Evolutionary conservation across 2,329 filamentous ascomycete species (phyloP).

Genomic region (Hypoxylon rubiginosum): DNA sequence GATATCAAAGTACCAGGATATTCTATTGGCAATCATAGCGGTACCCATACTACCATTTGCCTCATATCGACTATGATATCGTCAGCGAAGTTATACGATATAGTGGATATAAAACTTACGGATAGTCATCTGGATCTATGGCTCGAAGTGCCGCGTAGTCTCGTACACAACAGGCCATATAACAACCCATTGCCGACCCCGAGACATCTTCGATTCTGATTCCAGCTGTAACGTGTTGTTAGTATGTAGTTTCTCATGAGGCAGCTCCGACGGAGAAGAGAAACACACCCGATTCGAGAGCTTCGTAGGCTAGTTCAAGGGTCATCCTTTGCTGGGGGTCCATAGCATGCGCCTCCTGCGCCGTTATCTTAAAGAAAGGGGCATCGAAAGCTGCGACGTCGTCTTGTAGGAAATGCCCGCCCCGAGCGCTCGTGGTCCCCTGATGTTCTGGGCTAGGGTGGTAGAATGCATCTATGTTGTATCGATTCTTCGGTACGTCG

Average conservation of each 20-base stretch:
- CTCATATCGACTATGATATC: slow-evolving; percentile 46
- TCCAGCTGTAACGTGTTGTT: slow-evolving; percentile 41
- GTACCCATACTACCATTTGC: slow-evolving; percentile 50
- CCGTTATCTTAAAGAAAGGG: slow-evolving; percentile 50
- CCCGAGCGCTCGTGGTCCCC: slow-evolving; percentile 45
- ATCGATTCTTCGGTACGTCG: slow-evolving; percentile 47
- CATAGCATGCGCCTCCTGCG: slow-evolving; percentile 51
- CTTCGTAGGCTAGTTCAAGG: slow-evolving; percentile 51
- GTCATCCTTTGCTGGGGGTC: slow-evolving; percentile 52
- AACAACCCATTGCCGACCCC: slow-evolving; percentile 49
- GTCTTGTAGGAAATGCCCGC: slow-evolving; percentile 48
- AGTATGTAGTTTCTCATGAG: background rate
- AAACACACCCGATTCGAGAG: slow-evolving; percentile 49
- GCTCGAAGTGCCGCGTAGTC: slow-evolving; percentile 48
- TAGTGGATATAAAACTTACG: slow-evolving; percentile 40
- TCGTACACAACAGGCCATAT: slow-evolving; percentile 50
- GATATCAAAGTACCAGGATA: slow-evolving; percentile 57
- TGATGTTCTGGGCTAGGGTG: slow-evolving; percentile 48
- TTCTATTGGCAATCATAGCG: slow-evolving; percentile 54
- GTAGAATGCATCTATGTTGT: slow-evolving; percentile 49
- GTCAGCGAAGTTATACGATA: background rate
- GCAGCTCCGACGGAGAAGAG: background rate
- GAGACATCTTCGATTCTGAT: slow-evolving; percentile 48
- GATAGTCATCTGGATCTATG: slow-evolving; percentile 54
- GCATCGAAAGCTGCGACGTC: slow-evolving; percentile 49